Evolutionary conservation across 2,329 filamentous ascomycete species (phyloP).

Genomic region (Fusarium liriodendri): DNA sequence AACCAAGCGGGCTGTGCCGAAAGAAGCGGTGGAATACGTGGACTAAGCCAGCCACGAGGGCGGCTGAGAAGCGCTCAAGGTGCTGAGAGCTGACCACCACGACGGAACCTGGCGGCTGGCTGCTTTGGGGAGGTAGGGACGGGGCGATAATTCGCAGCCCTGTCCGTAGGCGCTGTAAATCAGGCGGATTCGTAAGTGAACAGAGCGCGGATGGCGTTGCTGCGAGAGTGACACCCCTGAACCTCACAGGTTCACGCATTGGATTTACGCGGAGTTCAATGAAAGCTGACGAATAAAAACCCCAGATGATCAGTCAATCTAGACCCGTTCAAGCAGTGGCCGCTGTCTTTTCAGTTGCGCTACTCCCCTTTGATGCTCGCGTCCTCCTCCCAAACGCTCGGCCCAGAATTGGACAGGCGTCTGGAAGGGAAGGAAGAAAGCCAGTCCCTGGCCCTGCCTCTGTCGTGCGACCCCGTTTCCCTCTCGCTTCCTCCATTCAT

Average conservation of each 20-base stretch:
- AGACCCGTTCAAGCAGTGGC: constrained; percentile 25
- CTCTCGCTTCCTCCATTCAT: constrained; percentile 19
- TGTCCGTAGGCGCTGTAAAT: constrained; percentile 9
- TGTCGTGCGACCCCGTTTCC: constrained; percentile 37
- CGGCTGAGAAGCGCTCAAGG: neutral
- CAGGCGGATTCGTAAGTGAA: neutral
- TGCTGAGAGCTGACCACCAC: constrained; percentile 16
- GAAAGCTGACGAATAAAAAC: constrained; percentile 22
- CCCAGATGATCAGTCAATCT: constrained; percentile 6
- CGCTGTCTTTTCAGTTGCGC: constrained; percentile 10
- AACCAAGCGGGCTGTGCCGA: constrained; percentile 10
- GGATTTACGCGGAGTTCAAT: constrained; percentile 13
- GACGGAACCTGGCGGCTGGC: neutral
- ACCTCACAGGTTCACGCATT: constrained; percentile 9
- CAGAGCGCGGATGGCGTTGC: constrained; percentile 12
- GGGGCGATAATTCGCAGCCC: neutral
- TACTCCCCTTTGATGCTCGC: constrained; percentile 30
- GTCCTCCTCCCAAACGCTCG: constrained; percentile 29
- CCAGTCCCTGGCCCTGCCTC: constrained; percentile 27
- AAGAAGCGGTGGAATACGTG: neutral
- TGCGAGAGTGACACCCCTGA: constrained; percentile 22
- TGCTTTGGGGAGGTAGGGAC: constrained; percentile 2
- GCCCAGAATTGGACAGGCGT: constrained; percentile 35
- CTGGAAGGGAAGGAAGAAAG: neutral
- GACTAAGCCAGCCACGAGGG: neutral